phyloP scores from a whole-genome alignment of 2,329 filamentous ascomycete genomes.

The Stagonosporopsis cucurbitacearum region DNA sequence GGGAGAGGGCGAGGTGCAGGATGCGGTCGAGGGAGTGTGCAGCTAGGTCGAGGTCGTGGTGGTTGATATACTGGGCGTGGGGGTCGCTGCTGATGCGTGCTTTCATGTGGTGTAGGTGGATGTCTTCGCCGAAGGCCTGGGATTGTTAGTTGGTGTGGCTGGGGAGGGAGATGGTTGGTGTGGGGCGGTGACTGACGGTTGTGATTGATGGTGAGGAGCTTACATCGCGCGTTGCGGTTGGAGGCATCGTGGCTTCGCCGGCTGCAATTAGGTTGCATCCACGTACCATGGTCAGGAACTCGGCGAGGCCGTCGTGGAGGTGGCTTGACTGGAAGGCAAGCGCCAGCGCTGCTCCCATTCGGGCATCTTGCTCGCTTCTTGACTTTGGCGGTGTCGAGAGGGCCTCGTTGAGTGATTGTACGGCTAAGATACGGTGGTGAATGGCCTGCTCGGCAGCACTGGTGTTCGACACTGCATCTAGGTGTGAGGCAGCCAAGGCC shows the following conservation, averaged over 20 bases:
- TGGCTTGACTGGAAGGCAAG: conserved; percentile 49
- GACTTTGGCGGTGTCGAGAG: conserved; percentile 44
- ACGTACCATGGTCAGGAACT: conserved; percentile 48
- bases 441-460: conserved; percentile 65
- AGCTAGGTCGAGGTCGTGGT: conserved; percentile 40
- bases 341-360: conserved; percentile 47
- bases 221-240: conserved; percentile 42
- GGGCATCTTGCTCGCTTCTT: conserved; percentile 44
- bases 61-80: conserved; percentile 27
- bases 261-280: conserved; percentile 47
- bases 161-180: background rate
- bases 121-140: conserved; percentile 40
- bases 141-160: conserved; percentile 5
- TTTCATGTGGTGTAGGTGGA: conserved; percentile 43
- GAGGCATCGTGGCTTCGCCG: conserved; percentile 27
- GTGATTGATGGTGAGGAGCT: conserved; percentile 9
- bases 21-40: conserved; percentile 36
- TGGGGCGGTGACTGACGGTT: background rate
- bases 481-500: conserved; percentile 70
- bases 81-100: conserved; percentile 32
- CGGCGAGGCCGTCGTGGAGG: conserved; percentile 46
- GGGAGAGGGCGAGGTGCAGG: conserved; percentile 35
- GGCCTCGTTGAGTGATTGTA: conserved; percentile 55
- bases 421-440: conserved; percentile 69
- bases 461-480: conserved; percentile 58